Base-by-base conservation (phyloP, 2,329 filamentous ascomycete species). In the Domatiomyces catenatus region DNA sequence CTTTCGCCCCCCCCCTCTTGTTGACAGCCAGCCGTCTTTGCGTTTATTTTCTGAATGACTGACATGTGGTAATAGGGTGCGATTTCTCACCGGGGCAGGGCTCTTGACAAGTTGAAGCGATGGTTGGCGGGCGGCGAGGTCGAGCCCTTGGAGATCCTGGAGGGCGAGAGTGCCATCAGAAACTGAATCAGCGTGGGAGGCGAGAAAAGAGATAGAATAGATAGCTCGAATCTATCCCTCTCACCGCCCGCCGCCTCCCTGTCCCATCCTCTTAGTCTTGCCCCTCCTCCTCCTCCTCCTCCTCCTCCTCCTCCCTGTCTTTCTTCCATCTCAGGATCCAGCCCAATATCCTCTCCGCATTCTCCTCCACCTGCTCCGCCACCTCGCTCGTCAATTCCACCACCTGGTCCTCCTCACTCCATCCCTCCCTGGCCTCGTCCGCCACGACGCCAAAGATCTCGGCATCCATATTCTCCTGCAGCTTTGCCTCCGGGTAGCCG, bases 391-490 rank as follows among this genome's bases (percentile, higher is more conserved):
- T 79, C 62, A 98, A 70, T 67, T 94, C 88, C 22, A 96, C 84
- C 39, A 98, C 83, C 59, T 94, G 86, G 12, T 54, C 58, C 63
- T 92, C 80, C 66, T 84, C 79, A 49, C 86, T 84, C 62, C 90
- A 98, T 8, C 84, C 79, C 56, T 94, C 89, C 53, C 81, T 75
- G 28, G 92, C 92, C 71, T 98, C 92, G 59, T 94, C 83, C 18
- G 94, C 72, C 50, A 98, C 71, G 22, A 96, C 86, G 63, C 94
- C 84, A 82, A 98, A 96, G 63, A 98, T 96, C 71, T 98, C 92
- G 26, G 86, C 84, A 67, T 98, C 92, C 53, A 98, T 72, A 64
- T 98, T 98, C 67, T 96, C 92, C 66, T 96, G 86, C 44, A 98
- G 72, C 67, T 98, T 98, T 55, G 77, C 75, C 63, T 92, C 86